These are phyloP conservation scores for Petunia secreta DNA, from an alignment of 257 asterid genomes.

Conservation along the genomic window DNA sequence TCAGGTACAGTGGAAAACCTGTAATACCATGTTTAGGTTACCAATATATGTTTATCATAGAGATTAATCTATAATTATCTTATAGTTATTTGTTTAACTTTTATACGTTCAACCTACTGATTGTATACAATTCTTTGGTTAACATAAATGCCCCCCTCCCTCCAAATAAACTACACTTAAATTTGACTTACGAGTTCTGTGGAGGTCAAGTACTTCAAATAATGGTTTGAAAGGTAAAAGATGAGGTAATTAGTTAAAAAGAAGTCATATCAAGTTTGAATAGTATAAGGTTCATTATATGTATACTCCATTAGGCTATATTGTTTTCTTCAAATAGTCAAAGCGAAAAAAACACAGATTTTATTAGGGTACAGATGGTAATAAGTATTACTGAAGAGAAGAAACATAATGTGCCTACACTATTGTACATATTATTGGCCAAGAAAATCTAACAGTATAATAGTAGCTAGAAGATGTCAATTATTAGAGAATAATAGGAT, in stretches of 20 bases:
- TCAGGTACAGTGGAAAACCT: not conserved
- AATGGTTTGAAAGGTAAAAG: no score
- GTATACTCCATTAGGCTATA: not conserved
- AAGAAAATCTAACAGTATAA: not conserved
- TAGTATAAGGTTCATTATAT: not conserved
- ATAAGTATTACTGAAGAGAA: not conserved
- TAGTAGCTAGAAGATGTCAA: not conserved
- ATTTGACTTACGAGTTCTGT: not conserved
- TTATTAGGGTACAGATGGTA: not conserved
- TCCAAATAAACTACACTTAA: no score
- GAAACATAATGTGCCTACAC: not conserved
- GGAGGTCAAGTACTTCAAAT: no score
- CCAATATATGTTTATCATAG: no score
- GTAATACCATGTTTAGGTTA: no score
- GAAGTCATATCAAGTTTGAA: not conserved
- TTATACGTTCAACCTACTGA: no score
- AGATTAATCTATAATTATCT: no score
- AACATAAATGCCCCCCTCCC: not conserved
- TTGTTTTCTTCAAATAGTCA: not conserved
- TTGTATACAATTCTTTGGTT: not conserved
- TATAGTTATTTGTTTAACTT: not conserved
- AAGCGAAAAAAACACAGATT: no score
- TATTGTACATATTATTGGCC: not conserved
- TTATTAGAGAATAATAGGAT: constrained; percentile 21
- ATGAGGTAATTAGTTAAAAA: not conserved